These are phyloP conservation scores for Marasmius sp. DNA, from an alignment of 1,284 basidiomycete genomes.

Conservation along the genomic window DNA sequence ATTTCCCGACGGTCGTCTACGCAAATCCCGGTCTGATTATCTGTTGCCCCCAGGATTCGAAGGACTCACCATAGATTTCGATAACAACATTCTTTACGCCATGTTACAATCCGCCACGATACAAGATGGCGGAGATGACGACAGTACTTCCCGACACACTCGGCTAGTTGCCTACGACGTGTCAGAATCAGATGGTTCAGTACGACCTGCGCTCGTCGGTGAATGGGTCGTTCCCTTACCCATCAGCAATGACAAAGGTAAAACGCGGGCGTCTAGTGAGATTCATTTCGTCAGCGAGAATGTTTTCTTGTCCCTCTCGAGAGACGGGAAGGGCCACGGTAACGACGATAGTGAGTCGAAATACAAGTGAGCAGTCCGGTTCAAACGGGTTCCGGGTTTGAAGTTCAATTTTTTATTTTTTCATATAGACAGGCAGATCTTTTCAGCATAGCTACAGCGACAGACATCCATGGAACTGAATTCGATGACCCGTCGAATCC, in stretches of 20 bases:
- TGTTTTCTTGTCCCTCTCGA: conserved; percentile 57
- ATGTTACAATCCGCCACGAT: conserved; percentile 65
- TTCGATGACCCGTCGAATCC: conserved; percentile 58
- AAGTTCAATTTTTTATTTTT: neutral
- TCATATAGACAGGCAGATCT: conserved; percentile 50
- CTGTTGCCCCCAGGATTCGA: conserved; percentile 51
- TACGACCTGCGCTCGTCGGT: conserved; percentile 39
- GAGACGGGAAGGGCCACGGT: conserved; percentile 63
- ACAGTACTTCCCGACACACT: conserved; percentile 48
- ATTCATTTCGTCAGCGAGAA: conserved; percentile 52
- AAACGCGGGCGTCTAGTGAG: conserved; percentile 55
- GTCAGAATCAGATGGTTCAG: conserved; percentile 29
- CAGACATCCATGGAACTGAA: conserved; percentile 58
- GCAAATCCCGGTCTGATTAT: neutral
- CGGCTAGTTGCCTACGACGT: conserved; percentile 60
- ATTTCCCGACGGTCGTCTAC: neutral
- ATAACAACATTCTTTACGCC: conserved; percentile 53
- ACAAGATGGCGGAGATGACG: conserved; percentile 58
- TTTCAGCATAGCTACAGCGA: conserved; percentile 56
- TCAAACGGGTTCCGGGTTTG: neutral
- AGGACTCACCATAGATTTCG: conserved; percentile 54
- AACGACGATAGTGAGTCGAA: conserved; percentile 47
- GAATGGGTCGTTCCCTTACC: conserved; percentile 69
- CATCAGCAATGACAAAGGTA: conserved; percentile 45
- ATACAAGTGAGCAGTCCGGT: conserved; percentile 55